Base-by-base conservation (phyloP, 495 filamentous ascomycete genomes). In the Penicillium dipodomyicola region DNA sequence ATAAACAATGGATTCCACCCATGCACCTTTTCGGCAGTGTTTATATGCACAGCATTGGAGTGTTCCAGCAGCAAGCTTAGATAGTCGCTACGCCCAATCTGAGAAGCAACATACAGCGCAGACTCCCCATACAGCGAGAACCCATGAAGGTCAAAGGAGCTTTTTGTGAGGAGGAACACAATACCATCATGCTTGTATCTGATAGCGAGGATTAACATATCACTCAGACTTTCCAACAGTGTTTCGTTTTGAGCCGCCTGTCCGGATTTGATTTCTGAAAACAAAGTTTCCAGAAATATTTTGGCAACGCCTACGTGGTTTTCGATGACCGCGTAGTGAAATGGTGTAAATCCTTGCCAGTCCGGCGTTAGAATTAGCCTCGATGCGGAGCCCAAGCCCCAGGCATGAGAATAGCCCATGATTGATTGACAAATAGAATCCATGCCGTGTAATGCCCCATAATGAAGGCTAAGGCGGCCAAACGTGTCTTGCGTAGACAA, bases 1-100 rank as follows among this genome's bases (percentile, higher is more conserved):
- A 91, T 79, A 57, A 90, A 88, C 2, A 94, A 73, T 10, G 90
- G 87, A 5, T 88, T 91, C 89, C 90, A 92, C 14, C 81, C 84
- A 59, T 87, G 90, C 0, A 79, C 82, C 41, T 83, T 85, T 64
- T 94, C 89, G 0, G 81, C 50, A n/a, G 52, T 44, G 50, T 67
- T 53, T 25, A 66, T 39, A 6, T 46, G 14, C 5, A 46, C 43
- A 17, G 15, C 2, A 1, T 25, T 46, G 43, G 22, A 22, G n/a
- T 17, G 5, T n/a, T 46, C 14, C 23, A 46, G 43, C 12, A 46
- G 27, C 22, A 46, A 3, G 1, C 29, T 17, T 0, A 46, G 23
- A 4, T 46, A 46, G 22, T 46, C 43, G 23, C n/a, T 25, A 27
- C 43, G 43, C 4, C 43, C 43, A 11, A 29, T 46, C 15, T 17